Evolutionary conservation across 805 yeast genomes (phyloP).

Genomic region (Kluyveromyces nonfermentans): DNA sequence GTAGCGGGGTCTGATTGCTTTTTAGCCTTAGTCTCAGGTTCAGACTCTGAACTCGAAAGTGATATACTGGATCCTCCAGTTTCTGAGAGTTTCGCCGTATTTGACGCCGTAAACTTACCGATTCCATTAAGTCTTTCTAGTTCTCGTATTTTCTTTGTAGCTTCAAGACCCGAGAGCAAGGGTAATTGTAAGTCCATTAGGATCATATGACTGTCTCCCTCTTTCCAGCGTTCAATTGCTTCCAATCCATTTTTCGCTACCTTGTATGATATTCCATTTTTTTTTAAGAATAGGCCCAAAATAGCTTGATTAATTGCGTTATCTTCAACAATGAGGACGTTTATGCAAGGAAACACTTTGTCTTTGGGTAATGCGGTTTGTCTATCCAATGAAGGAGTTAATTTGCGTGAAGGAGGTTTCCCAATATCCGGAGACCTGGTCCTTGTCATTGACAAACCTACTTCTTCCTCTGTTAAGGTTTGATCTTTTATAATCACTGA

Average conservation of each 20-base stretch:
- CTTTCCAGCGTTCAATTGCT: conserved; percentile 89
- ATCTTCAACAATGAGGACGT: conserved; percentile 91
- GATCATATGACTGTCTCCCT: conserved; percentile 89
- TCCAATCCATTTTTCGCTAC: conserved; percentile 92
- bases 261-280: conserved; percentile 73
- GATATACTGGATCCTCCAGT: conserved; percentile 10
- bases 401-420: conserved; percentile 7
- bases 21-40: neutral
- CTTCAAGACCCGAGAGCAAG: conserved; percentile 91
- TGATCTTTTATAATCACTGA: conserved; percentile 4
- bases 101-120: conserved; percentile 34
- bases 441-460: conserved; percentile 14
- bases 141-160: conserved; percentile 82
- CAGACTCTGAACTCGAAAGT: conserved; percentile 6
- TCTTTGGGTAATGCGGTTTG: conserved; percentile 24
- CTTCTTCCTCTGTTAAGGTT: conserved; percentile 20
- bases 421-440: conserved; percentile 1
- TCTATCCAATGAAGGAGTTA: conserved; percentile 7
- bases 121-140: conserved; percentile 72
- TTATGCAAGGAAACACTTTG: conserved; percentile 77
- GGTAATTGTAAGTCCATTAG: conserved; percentile 97
- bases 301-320: conserved; percentile 89
- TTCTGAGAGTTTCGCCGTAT: neutral
- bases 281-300: conserved; percentile 77
- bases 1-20: neutral